Percentiles rank a stretch among this genome's conserved stretches.
phyloP scores from a whole-genome alignment of 148 eudicot genomes.

The Cornus controversa region DNA sequence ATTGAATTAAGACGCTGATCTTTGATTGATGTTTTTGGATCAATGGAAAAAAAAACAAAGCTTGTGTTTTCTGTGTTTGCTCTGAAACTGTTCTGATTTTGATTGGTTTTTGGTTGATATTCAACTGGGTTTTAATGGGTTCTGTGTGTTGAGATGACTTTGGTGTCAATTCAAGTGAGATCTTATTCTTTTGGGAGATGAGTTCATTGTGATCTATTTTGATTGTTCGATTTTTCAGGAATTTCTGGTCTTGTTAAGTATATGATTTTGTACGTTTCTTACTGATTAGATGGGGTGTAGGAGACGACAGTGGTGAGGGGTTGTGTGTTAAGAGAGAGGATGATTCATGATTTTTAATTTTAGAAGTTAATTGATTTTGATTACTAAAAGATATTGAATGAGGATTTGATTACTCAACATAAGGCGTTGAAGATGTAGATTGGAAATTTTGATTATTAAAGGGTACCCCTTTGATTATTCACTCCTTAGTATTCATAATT shows the following conservation, averaged over 20 bases:
- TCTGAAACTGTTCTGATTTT: not conserved
- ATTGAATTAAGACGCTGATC: not conserved
- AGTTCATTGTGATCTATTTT: not conserved
- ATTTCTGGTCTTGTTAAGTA: too few relatives aligned
- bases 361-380: too few relatives aligned
- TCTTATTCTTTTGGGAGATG: not conserved
- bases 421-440: too few relatives aligned
- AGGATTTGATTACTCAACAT: too few relatives aligned
- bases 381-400: too few relatives aligned
- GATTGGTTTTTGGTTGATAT: not conserved
- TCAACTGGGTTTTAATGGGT: constrained; percentile 4
- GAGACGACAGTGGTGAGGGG: too few relatives aligned
- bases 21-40: constrained; percentile 4
- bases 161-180: constrained; percentile 11
- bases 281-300: not conserved
- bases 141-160: not conserved
- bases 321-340: too few relatives aligned
- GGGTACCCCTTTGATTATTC: too few relatives aligned
- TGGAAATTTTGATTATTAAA: too few relatives aligned
- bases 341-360: too few relatives aligned
- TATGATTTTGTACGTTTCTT: not conserved
- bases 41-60: not conserved
- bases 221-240: too few relatives aligned
- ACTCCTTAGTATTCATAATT: too few relatives aligned
- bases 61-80: not conserved